Conservation (phyloP, 495 filamentous ascomycete genomes). For the Aspergillus sclerotiicarbonarius region DNA sequence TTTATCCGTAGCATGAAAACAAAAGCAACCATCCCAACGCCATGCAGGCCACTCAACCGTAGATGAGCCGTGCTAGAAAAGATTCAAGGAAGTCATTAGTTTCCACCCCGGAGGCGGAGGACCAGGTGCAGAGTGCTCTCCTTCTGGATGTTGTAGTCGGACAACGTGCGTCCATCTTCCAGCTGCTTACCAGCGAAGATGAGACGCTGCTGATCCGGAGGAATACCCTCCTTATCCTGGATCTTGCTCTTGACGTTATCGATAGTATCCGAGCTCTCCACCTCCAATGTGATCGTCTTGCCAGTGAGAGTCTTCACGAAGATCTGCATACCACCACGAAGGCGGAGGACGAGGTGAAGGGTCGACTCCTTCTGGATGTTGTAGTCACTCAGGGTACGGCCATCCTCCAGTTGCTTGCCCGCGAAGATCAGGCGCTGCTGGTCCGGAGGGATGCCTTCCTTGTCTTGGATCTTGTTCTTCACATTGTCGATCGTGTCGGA, state of each 20-base stretch:
- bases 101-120: conserved; percentile 81
- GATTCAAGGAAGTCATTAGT: conserved; percentile 46
- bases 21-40: conserved; percentile 43
- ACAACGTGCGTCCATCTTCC: conserved; percentile 79
- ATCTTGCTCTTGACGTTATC: conserved; percentile 94
- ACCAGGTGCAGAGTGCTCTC: conserved; percentile 87
- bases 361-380: conserved; percentile 99
- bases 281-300: conserved; percentile 90
- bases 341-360: conserved; percentile 93
- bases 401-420: conserved; percentile 91
- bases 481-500: conserved; percentile 98
- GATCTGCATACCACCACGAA: conserved; percentile 97
- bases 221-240: conserved; percentile 90
- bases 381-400: conserved; percentile 93
- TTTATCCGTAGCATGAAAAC: conserved; percentile 23
- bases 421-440: conserved; percentile 95
- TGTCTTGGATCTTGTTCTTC: conserved; percentile 97
- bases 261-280: conserved; percentile 86
- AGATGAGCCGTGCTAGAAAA: conserved; percentile 21
- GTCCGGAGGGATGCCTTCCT: conserved; percentile 93
- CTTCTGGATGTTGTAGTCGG: conserved; percentile 95
- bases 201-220: conserved; percentile 83
- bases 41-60: conserved; percentile 40
- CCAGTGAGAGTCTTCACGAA: conserved; percentile 93
- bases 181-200: conserved; percentile 92